phyloP scores from a whole-genome alignment of 192 early-diverging fungal species.

The Umbelopsis isabellina region DNA sequence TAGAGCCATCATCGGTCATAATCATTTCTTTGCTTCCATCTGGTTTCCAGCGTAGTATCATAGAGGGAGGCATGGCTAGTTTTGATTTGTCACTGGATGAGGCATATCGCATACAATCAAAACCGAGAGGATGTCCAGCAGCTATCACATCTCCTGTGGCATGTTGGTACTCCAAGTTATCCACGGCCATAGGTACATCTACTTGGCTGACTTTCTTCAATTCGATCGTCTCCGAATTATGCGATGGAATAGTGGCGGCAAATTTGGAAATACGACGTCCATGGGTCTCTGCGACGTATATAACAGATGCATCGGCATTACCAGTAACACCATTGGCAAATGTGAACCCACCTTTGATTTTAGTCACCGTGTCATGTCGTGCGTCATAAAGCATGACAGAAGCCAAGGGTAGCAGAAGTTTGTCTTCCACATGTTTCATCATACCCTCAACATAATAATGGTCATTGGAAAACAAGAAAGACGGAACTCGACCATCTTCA shows the following conservation, averaged over 20 bases:
- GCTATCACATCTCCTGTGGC: slow-evolving; percentile 22
- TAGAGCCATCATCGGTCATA: slow-evolving; percentile 27
- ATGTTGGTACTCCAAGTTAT: slow-evolving; percentile 29
- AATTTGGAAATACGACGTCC: slow-evolving; percentile 22
- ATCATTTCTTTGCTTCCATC: neutral
- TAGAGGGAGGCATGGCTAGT: slow-evolving; percentile 19
- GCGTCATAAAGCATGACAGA: slow-evolving; percentile 37
- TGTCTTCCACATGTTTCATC: slow-evolving; percentile 35
- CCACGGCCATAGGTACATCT: slow-evolving; percentile 32
- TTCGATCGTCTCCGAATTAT: neutral
- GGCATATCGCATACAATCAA: slow-evolving; percentile 20
- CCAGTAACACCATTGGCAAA: slow-evolving; percentile 42
- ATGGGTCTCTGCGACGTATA: slow-evolving; percentile 36
- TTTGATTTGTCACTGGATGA: neutral
- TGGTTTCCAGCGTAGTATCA: slow-evolving; percentile 28
- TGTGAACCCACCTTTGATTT: slow-evolving; percentile 18
- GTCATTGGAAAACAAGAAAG: slow-evolving; percentile 38
- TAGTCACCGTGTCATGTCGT: neutral
- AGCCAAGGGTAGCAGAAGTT: slow-evolving; percentile 23
- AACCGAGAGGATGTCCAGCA: slow-evolving; percentile 35
- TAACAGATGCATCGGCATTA: neutral
- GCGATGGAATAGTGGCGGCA: neutral
- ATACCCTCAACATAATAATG: slow-evolving; percentile 17
- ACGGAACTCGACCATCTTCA: slow-evolving; percentile 33
- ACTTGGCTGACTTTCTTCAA: slow-evolving; percentile 18